phyloP scores from a whole-genome alignment of 371 early-diverging fungal genomes.

The Haplosporangium sp. region DNA sequence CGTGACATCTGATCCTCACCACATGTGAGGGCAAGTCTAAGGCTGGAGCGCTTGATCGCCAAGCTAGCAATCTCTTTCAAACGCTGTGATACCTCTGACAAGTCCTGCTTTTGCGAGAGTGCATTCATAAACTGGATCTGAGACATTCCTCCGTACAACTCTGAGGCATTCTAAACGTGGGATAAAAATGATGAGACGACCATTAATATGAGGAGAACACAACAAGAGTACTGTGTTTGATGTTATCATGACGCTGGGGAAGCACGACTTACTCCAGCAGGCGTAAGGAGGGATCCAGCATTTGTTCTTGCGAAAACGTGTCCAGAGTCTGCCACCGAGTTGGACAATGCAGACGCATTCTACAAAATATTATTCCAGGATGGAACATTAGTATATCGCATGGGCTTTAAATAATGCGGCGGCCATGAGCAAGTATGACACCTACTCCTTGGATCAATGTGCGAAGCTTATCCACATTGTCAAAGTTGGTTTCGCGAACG shows the following conservation, averaged over 20 bases:
- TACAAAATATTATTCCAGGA: slow-evolving; percentile 11
- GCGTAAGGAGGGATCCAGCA: slow-evolving; percentile 75
- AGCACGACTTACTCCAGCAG: slow-evolving; percentile 59
- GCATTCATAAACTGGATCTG: slow-evolving; percentile 85
- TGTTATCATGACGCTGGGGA: background rate
- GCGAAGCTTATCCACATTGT: slow-evolving; percentile 75
- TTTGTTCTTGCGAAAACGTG: slow-evolving; percentile 85
- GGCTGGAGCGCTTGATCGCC: slow-evolving; percentile 65
- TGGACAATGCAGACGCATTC: slow-evolving; percentile 78
- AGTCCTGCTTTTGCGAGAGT: slow-evolving; percentile 69
- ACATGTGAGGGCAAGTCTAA: slow-evolving; percentile 78
- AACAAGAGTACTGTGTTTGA: background rate
- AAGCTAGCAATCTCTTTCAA: slow-evolving; percentile 70
- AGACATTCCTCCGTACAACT: slow-evolving; percentile 79
- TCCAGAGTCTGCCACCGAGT: slow-evolving; percentile 87
- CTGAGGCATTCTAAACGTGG: slow-evolving; percentile 53
- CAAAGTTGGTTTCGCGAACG: slow-evolving; percentile 80
- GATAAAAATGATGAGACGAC: background rate
- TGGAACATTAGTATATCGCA: background rate
- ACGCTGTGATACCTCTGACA: slow-evolving; percentile 68
- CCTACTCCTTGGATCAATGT: slow-evolving; percentile 80
- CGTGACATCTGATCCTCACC: slow-evolving; percentile 68
- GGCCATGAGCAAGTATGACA: background rate
- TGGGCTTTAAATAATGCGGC: no score
- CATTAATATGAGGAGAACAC: background rate